Base-by-base conservation (phyloP, 305 asterid genomes). In the Fraxinus baroniana region DNA sequence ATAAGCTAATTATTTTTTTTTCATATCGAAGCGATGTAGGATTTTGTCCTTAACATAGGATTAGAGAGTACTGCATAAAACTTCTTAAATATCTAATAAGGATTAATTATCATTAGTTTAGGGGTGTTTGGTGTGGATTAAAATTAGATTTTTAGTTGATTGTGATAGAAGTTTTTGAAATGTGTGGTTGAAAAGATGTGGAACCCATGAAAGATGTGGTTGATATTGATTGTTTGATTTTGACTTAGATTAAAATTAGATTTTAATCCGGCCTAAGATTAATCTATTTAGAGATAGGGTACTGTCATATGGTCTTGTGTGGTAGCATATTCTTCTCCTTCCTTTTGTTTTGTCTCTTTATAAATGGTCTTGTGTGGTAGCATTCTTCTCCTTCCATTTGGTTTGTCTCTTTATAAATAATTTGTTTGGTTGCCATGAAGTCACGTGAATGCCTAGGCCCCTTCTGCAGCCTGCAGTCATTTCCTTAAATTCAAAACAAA, bases 291-390 rank as follows among this genome's bases (percentile, higher is more conserved):
- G 81, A 89, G 97, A 93, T 95, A 93, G 97, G 97, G 95, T 92
- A 92, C 76, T 86, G 91, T 83, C 83, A 86, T 84, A 86, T 86
- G 93, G 92, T 91, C 95, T 28, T 68, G 72, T 36, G 98, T 95
- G 98, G 98, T 94, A 82, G 93, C 89, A 91, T 91, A n/a, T n/a
- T 91, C 95, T 83, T 35, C 90, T 93, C 90, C 88, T 86, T 86
- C 88, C 87, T 86, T 91, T 89, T 75, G 26, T 57, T 90, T 91
- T 90, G 93, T 92, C 94, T 85, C 86, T 82, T 88, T 64, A 85
- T 73, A n/a, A 77, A 86, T 86, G 93, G 92, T 91, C 95, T 28
- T 68, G 72, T 36, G 98, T 95, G 98, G 98, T 94, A 82, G 93
- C 89, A 91, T 91, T 91, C 95, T 83, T 35, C 90, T 93, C 90